A percentile compares a stretch with the other conserved stretches of the same genome.
Conservation (phyloP, 169 alveolate species). For the Cryptosporidium parvum region DNA sequence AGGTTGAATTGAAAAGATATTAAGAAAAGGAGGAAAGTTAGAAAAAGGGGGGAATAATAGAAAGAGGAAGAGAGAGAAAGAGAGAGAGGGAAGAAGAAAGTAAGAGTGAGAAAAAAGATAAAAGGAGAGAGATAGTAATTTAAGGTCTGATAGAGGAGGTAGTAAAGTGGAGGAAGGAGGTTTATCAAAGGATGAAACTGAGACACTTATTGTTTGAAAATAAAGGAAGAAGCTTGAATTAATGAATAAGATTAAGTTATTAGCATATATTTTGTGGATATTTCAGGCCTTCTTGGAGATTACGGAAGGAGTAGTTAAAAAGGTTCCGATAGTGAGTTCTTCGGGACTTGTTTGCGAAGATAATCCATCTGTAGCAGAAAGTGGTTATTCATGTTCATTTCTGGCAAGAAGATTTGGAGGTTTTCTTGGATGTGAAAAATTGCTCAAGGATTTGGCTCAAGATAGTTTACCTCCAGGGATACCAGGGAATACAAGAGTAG, state of each 20-base stretch:
- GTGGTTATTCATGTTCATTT: slow-evolving; percentile 80
- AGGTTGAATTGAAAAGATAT: not conserved
- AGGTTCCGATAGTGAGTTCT: slow-evolving; percentile 50
- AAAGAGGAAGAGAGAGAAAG: not conserved
- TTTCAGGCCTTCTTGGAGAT: not conserved
- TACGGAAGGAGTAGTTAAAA: slow-evolving; percentile 13
- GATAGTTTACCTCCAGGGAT: slow-evolving; percentile 78
- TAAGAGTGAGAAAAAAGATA: not conserved
- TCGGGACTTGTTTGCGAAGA: slow-evolving; percentile 81
- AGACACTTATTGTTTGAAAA: not conserved
- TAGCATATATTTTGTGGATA: not conserved
- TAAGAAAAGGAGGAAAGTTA: not conserved
- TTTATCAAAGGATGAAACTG: not conserved
- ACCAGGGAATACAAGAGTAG: slow-evolving; percentile 81
- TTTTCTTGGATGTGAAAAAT: slow-evolving; percentile 80
- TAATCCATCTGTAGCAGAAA: slow-evolving; percentile 79
- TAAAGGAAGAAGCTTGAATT: slow-evolving; percentile 18
- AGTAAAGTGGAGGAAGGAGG: slow-evolving; percentile 14
- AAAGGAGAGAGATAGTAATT: not conserved
- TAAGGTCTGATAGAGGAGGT: not conserved
- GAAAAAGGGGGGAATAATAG: not conserved
- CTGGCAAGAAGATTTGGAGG: slow-evolving; percentile 80
- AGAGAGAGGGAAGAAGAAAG: too few species aligned
- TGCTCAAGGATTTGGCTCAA: slow-evolving; percentile 77
- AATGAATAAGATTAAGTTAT: slow-evolving; percentile 8